Percentiles rank a stretch among this genome's conserved stretches.
phyloP scores from a whole-genome alignment of 2,329 filamentous ascomycete genomes.

The Claviceps arundinis region DNA sequence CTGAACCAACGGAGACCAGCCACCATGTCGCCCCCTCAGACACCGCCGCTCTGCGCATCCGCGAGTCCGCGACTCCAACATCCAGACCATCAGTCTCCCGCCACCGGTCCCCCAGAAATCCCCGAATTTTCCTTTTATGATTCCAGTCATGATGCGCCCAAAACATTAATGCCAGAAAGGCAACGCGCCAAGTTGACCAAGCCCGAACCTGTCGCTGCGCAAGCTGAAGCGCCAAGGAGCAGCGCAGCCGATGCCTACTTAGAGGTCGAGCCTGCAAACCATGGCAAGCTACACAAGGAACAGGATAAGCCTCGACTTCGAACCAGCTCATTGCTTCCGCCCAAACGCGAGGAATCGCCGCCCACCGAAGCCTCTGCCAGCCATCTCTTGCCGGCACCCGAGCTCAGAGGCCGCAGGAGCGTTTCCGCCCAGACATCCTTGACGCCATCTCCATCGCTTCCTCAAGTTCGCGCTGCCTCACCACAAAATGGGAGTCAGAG shows the following conservation, averaged over 20 bases:
- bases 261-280: slow-evolving; percentile 9
- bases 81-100: neutral
- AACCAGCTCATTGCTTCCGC: slow-evolving; percentile 20
- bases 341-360: slow-evolving; percentile 11
- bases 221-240: neutral
- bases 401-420: slow-evolving; percentile 29
- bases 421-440: slow-evolving; percentile 31
- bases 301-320: slow-evolving; percentile 14
- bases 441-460: slow-evolving; percentile 2
- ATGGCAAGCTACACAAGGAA: slow-evolving; percentile 20
- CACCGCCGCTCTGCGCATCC: slow-evolving; percentile 10
- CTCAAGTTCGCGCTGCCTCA: slow-evolving; percentile 15
- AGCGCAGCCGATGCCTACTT: slow-evolving; percentile 1
- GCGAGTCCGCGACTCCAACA: neutral
- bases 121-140: slow-evolving; percentile 11
- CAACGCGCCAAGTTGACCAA: slow-evolving; percentile 12
- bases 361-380: neutral
- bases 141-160: slow-evolving; percentile 11
- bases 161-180: slow-evolving; percentile 17
- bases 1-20: slow-evolving; percentile 14
- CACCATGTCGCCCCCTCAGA: slow-evolving; percentile 4
- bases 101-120: slow-evolving; percentile 8
- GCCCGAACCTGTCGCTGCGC: slow-evolving; percentile 9
- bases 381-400: slow-evolving; percentile 9
- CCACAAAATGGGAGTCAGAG: slow-evolving; percentile 26